These are phyloP conservation scores for Barbatosphaeria neglecta DNA, from an alignment of 495 filamentous ascomycete species.

Conservation along the genomic window DNA sequence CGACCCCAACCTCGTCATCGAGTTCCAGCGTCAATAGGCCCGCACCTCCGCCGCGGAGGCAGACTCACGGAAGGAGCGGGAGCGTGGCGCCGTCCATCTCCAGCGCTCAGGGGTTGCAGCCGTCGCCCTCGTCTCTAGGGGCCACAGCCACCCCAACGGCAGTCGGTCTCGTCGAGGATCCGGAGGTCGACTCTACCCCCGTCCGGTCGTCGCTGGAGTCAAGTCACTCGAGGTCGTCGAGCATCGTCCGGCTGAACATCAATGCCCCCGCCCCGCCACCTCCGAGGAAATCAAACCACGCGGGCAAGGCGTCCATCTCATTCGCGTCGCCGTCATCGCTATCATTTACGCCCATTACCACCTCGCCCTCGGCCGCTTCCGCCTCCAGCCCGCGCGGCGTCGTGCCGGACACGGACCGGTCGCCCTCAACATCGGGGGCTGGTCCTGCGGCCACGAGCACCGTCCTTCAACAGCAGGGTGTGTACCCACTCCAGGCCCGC, in stretches of 20 bases:
- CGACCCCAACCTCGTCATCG: conserved; percentile 6
- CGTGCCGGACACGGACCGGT: background rate
- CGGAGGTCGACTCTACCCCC: conserved; percentile 18
- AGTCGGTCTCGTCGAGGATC: conserved; percentile 1
- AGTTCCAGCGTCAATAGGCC: conserved; percentile 24
- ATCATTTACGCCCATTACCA: too few relatives aligned
- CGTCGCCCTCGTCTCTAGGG: background rate
- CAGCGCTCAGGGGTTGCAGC: background rate
- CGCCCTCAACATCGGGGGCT: too few relatives aligned
- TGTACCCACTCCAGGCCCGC: too few relatives aligned
- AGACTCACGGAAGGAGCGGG: conserved; percentile 28
- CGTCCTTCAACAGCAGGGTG: too few relatives aligned
- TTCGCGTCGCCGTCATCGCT: conserved; percentile 5
- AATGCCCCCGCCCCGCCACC: conserved; percentile 32
- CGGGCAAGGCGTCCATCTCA: conserved; percentile 12
- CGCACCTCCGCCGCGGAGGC: conserved; percentile 36
- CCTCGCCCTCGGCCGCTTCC: conserved; percentile 1
- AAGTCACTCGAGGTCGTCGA: conserved; percentile 27
- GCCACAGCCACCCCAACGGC: conserved; percentile 8
- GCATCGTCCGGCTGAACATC: conserved; percentile 15
- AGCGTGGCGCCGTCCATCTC: conserved; percentile 14
- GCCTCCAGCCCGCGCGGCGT: conserved; percentile 1
- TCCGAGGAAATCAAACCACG: conserved; percentile 26
- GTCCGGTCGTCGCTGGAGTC: conserved; percentile 33
- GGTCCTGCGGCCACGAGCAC: too few relatives aligned